Conservation (phyloP, 768 basidiomycete genomes). For the Mycena polygramma region DNA sequence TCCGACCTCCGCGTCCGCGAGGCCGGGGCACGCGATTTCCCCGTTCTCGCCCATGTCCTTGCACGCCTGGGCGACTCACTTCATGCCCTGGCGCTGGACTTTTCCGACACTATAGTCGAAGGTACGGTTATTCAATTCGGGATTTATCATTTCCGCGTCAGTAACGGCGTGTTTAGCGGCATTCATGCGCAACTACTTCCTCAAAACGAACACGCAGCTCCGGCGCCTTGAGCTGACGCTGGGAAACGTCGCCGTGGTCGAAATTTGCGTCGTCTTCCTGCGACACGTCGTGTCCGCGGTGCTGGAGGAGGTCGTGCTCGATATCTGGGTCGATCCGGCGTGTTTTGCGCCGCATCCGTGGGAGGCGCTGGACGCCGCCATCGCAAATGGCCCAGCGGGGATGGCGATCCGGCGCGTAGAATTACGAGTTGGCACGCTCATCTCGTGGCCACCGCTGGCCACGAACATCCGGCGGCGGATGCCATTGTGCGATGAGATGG, state of each 20-base stretch:
- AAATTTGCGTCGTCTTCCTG: background rate
- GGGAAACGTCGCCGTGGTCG: background rate
- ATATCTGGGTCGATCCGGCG: constrained; percentile 16
- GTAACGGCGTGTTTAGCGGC: background rate
- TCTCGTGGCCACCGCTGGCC: constrained; percentile 7
- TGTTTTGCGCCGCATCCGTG: background rate
- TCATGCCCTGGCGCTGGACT: background rate
- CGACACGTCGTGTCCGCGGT: background rate
- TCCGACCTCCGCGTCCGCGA: constrained; percentile 5
- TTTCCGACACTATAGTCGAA: constrained; percentile 7
- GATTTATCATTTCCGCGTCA: background rate
- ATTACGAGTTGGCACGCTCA: constrained; percentile 4
- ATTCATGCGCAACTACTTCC: constrained; percentile 1
- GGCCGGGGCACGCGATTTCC: constrained; percentile 8
- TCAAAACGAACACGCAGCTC: background rate
- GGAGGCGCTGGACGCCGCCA: constrained; percentile 1
- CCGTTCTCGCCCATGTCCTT: background rate
- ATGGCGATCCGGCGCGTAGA: background rate
- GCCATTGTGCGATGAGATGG: background rate
- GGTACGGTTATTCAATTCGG: background rate
- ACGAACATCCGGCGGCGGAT: constrained; percentile 1
- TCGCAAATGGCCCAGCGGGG: background rate
- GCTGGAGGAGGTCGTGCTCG: constrained; percentile 15
- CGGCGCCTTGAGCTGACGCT: constrained; percentile 15
- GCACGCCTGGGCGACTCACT: background rate